Conservation (phyloP, 139 green algal species). For the Picochlorum sp. region DNA sequence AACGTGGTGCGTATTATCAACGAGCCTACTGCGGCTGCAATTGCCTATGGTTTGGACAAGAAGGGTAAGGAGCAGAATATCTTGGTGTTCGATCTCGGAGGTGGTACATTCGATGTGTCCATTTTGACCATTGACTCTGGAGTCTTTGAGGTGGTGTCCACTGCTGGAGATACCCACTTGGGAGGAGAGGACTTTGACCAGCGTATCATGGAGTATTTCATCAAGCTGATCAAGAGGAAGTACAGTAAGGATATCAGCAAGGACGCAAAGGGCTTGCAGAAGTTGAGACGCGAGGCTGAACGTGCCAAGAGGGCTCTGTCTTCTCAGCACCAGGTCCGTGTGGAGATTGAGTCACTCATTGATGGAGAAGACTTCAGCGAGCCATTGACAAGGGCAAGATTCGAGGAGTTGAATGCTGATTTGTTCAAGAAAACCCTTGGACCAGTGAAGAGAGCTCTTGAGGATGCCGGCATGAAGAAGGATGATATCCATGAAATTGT, state of each 20-base stretch:
- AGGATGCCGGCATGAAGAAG: constrained; percentile 90
- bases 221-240: constrained; percentile 99
- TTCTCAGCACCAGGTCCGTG: constrained; percentile 83
- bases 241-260: constrained; percentile 83
- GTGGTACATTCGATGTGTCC: constrained; percentile 98
- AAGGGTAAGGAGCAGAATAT: constrained; percentile 89
- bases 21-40: constrained; percentile 91
- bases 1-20: constrained; percentile 97
- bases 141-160: constrained; percentile 94
- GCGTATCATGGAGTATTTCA: constrained; percentile 97
- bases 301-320: constrained; percentile 95
- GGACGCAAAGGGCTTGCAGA: constrained; percentile 88
- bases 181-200: constrained; percentile 99
- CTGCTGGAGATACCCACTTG: constrained; percentile 93
- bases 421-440: constrained; percentile 97
- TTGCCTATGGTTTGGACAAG: constrained; percentile 94
- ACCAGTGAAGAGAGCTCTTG: constrained; percentile 91
- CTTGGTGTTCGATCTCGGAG: constrained; percentile 96
- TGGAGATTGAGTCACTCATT: constrained; percentile 94
- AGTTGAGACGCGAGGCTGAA: constrained; percentile 93
- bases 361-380: constrained; percentile 95
- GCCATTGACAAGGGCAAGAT: constrained; percentile 93
- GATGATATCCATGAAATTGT: constrained; percentile 89
- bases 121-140: constrained; percentile 97
- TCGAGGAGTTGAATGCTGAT: constrained; percentile 98